These are phyloP conservation scores for Endothia cerciana DNA, from an alignment of 2,329 filamentous ascomycete genomes.

Conservation along the genomic window DNA sequence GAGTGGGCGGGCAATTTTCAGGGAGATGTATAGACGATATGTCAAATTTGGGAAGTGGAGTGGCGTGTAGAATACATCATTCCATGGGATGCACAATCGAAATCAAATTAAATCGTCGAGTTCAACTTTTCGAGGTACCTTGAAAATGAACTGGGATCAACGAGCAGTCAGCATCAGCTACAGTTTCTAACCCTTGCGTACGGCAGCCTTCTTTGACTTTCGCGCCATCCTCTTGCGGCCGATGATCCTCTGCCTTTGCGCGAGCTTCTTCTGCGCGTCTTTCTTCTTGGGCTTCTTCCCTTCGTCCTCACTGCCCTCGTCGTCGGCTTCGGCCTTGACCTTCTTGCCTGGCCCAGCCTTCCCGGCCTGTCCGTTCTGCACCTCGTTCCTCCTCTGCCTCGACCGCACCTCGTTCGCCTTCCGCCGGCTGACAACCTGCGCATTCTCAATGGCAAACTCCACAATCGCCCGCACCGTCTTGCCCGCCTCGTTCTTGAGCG, in stretches of 20 bases:
- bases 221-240: slow-evolving; percentile 81
- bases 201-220: slow-evolving; percentile 59
- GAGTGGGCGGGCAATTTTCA: slow-evolving; percentile 62
- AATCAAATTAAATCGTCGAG: neutral
- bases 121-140: slow-evolving; percentile 2
- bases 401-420: slow-evolving; percentile 60
- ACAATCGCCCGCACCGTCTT: slow-evolving; percentile 89
- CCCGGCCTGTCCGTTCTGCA: slow-evolving; percentile 30
- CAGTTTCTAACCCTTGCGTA: slow-evolving; percentile 20
- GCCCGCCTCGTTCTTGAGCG: slow-evolving; percentile 63
- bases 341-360: slow-evolving; percentile 31
- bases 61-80: slow-evolving; percentile 48
- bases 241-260: slow-evolving; percentile 74
- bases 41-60: slow-evolving; percentile 68
- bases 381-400: slow-evolving; percentile 33
- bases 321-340: slow-evolving; percentile 24
- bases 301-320: slow-evolving; percentile 28
- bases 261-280: slow-evolving; percentile 41
- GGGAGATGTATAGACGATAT: slow-evolving; percentile 62
- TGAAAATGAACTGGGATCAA: neutral
- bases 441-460: slow-evolving; percentile 98
- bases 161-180: neutral
- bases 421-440: slow-evolving; percentile 86
- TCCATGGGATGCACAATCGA: neutral
- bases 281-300: slow-evolving; percentile 30